phyloP scores from a whole-genome alignment of 257 asterid genomes.

The Jaltomata sinuosa region DNA sequence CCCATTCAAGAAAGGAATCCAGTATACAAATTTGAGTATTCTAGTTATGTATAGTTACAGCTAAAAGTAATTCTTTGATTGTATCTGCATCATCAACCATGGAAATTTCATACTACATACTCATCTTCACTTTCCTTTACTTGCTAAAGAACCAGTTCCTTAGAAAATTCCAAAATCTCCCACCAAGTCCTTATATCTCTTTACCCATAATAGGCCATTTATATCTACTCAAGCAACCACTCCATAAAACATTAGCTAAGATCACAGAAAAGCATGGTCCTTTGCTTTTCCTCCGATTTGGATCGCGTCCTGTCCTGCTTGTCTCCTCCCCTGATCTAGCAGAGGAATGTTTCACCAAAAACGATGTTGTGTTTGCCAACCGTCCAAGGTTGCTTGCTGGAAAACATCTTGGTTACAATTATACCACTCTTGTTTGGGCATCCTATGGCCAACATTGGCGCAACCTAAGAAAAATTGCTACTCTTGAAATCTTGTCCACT shows the following conservation, averaged over 20 bases:
- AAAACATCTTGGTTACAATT: constrained; percentile 49
- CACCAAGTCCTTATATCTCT: constrained; percentile 54
- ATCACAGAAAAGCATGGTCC: constrained; percentile 46
- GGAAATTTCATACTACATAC: constrained; percentile 6
- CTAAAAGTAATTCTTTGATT: background rate
- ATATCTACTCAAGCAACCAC: constrained; percentile 45
- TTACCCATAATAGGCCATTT: constrained; percentile 69
- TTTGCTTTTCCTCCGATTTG: constrained; percentile 43
- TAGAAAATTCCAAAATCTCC: constrained; percentile 39
- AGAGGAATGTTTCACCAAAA: constrained; percentile 54
- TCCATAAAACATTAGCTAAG: constrained; percentile 41
- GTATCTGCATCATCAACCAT: background rate
- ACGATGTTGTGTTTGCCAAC: constrained; percentile 63
- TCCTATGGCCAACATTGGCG: constrained; percentile 46
- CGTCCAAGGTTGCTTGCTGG: constrained; percentile 62
- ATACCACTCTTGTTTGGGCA: constrained; percentile 48
- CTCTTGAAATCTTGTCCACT: constrained; percentile 25
- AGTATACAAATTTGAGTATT: background rate
- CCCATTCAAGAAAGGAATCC: background rate
- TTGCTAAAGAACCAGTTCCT: constrained; percentile 13
- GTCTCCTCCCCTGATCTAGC: constrained; percentile 50
- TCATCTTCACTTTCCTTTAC: constrained; percentile 12
- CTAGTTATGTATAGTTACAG: background rate
- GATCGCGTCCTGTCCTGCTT: constrained; percentile 49
- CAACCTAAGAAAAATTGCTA: constrained; percentile 21